Evolutionary conservation across 1,284 basidiomycete genomes (phyloP).

Genomic region (Testicularia cyperi): DNA sequence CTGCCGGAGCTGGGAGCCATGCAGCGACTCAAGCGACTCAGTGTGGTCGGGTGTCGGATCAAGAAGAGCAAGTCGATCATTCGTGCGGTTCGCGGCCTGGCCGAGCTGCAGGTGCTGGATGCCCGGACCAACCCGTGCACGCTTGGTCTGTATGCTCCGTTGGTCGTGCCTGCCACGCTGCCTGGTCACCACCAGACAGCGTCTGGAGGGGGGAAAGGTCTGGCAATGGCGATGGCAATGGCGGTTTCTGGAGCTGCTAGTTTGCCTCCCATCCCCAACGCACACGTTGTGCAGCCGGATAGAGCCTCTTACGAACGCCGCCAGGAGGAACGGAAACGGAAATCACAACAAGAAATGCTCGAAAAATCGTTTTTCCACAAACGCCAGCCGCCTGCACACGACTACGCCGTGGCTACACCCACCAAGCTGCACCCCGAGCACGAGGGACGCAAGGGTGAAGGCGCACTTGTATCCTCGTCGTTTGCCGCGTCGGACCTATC

Average conservation of each 20-base stretch:
- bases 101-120: constrained; percentile 51
- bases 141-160: constrained; percentile 54
- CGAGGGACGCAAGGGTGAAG: constrained; percentile 1
- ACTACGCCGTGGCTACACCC: constrained; percentile 15
- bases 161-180: constrained; percentile 23
- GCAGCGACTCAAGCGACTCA: constrained; percentile 52
- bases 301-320: constrained; percentile 5
- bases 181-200: constrained; percentile 5
- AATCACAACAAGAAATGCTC: constrained; percentile 22
- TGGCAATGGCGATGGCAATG: too few species aligned
- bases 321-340: constrained; percentile 9
- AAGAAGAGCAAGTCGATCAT: constrained; percentile 42
- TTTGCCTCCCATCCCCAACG: constrained; percentile 52
- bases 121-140: constrained; percentile 55
- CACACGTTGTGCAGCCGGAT: constrained; percentile 50
- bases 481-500: constrained; percentile 17
- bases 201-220: background rate
- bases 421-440: constrained; percentile 16
- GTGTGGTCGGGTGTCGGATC: constrained; percentile 51
- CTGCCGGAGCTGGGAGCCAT: constrained; percentile 39
- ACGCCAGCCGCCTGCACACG: constrained; percentile 24
- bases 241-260: constrained; percentile 4
- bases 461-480: background rate
- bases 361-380: constrained; percentile 58
- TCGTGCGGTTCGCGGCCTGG: constrained; percentile 34